Evolutionary conservation across 108 stramenopile genomes (phyloP), one percentile per base, ranked within the genome.

Genomic region (Conticribra weissflogii): DNA sequence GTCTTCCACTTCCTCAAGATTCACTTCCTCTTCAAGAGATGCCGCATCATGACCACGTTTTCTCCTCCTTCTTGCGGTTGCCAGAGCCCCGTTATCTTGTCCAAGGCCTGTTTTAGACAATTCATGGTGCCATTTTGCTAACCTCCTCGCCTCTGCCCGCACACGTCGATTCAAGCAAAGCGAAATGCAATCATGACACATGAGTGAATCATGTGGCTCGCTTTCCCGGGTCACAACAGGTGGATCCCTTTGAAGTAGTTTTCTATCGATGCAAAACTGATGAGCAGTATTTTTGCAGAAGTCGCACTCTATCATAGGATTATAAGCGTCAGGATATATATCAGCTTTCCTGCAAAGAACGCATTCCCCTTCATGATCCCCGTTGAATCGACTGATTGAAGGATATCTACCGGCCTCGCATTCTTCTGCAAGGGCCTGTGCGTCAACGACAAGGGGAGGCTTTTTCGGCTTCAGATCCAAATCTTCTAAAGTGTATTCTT

Each of bases 111-210:
- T 69, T 53, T 72, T 70, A 28, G 75, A 53, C 2, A 85, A 66
- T 22, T 76, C 86, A 21, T 72, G 31, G 18, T 85, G 77, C 59
- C 77, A 78, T 61, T 92, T 91, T 50, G 73, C 55, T 21, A 86
- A 18, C 52, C 89, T 78, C 23, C 93, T 66, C 28, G 68, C 82
- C 60, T 94, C 88, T 9, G 93, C 93, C 19, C 93, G 79, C 4
- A 34, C 51, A 52, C 93, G 73, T 24, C 90, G 78, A 12, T 47
- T 24, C 23, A 88, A 25, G 23, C 88, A 69, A 15, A 48, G 41
- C 5, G 56, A 25, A 27, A 91, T 76, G 56, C 93, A 94, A 21
- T 64, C 63, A 62, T 90, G 84, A 66, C 93, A 94, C 86, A 94
- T 84, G 14, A 83, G 78, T 59, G 81, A 81, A 54, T 92, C 88